Evolutionary conservation across 2,329 filamentous ascomycete species (phyloP).

Genomic region (Lecanicillium sp.): DNA sequence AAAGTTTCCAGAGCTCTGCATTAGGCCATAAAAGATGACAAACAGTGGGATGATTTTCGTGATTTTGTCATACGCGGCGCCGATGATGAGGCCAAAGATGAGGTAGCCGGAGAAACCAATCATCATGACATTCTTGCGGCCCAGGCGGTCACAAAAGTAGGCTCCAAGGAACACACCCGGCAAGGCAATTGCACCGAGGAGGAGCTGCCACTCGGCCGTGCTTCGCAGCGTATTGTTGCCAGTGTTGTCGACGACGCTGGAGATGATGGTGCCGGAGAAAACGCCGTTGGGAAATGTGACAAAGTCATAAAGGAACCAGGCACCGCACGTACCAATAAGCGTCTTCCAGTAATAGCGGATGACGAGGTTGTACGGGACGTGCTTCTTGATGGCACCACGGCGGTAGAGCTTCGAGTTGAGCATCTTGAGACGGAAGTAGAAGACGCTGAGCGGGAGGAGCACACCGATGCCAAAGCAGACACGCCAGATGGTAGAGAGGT

Average conservation of each 20-base stretch:
- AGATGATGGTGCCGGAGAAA: conserved; percentile 36
- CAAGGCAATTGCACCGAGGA: conserved; percentile 34
- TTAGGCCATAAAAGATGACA: conserved; percentile 43
- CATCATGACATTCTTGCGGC: conserved; percentile 43
- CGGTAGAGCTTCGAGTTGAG: conserved; percentile 43
- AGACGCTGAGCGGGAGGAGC: conserved; percentile 42
- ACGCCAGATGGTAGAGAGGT: conserved; percentile 35
- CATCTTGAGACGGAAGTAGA: conserved; percentile 48
- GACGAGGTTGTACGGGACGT: conserved; percentile 41
- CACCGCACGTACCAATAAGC: conserved; percentile 43
- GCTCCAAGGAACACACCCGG: conserved; percentile 44
- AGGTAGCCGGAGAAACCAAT: conserved; percentile 41
- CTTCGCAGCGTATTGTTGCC: conserved; percentile 24
- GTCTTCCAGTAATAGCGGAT: conserved; percentile 47
- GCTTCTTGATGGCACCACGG: conserved; percentile 43
- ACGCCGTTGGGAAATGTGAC: conserved; percentile 41
- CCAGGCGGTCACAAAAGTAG: conserved; percentile 36
- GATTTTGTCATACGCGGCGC: conserved; percentile 37
- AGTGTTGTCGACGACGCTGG: conserved; percentile 25
- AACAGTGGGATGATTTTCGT: conserved; percentile 42
- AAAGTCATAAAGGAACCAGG: conserved; percentile 47
- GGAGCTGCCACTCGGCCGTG: conserved; percentile 40
- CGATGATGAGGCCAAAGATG: conserved; percentile 44
- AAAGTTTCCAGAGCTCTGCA: conserved; percentile 41
- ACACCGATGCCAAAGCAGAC: conserved; percentile 42